These are phyloP conservation scores for Pezicula rhizophila DNA, from an alignment of 2,329 filamentous ascomycete species.

Conservation along the genomic window DNA sequence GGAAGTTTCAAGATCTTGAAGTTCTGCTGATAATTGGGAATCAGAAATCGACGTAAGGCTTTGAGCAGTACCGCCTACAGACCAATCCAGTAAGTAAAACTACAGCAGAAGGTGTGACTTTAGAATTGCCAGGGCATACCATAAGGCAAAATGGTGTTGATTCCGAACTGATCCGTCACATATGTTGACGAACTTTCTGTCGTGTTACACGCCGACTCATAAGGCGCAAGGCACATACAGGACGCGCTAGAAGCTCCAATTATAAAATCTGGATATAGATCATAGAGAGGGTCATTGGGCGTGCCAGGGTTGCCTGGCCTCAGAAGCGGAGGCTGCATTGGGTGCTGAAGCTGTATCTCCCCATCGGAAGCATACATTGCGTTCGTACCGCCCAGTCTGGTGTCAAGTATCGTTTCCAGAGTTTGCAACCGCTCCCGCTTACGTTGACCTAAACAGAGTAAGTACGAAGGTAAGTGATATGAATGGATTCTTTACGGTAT, in stretches of 20 bases:
- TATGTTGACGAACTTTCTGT: slow-evolving; percentile 1
- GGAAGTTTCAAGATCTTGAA: slow-evolving; percentile 12
- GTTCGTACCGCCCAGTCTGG: neutral
- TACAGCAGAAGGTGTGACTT: neutral
- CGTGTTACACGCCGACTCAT: neutral
- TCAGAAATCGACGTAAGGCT: neutral
- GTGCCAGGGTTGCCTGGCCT: neutral
- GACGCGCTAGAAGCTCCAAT: slow-evolving; percentile 3
- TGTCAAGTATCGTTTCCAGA: slow-evolving; percentile 3
- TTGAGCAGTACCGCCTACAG: neutral
- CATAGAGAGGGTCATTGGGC: slow-evolving; percentile 1
- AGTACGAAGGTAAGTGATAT: slow-evolving; percentile 1
- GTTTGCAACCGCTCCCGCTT: slow-evolving; percentile 7
- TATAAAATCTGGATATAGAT: slow-evolving; percentile 2
- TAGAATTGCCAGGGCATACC: slow-evolving; percentile 1
- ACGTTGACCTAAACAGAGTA: slow-evolving; percentile 3
- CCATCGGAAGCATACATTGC: neutral
- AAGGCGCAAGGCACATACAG: slow-evolving; percentile 1
- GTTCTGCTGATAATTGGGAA: slow-evolving; percentile 6
- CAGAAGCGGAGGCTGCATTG: neutral
- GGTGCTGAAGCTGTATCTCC: slow-evolving; percentile 1
- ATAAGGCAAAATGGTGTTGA: slow-evolving; percentile 3
- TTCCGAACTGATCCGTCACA: neutral
- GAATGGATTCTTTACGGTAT: slow-evolving; percentile 5
- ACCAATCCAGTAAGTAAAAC: neutral